Percentiles rank a stretch among this genome's conserved stretches.
phyloP scores from a whole-genome alignment of 140 eudicot genomes.

The Oenanthe javanica region DNA sequence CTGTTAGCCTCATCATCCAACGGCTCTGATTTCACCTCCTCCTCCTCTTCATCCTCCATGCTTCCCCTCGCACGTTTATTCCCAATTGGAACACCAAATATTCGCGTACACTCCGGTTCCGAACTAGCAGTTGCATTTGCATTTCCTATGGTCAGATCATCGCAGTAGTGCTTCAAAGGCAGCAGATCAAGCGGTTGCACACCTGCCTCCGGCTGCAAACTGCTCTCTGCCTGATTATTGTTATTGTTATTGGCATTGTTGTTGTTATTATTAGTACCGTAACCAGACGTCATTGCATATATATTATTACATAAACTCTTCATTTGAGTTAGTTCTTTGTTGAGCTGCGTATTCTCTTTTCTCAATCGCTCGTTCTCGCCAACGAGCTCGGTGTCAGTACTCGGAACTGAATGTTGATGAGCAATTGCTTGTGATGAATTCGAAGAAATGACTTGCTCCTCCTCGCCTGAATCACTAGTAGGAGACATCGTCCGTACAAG shows the following conservation, averaged over 20 bases:
- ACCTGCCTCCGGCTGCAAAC: background rate
- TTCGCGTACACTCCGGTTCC: constrained; percentile 28
- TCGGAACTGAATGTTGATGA: constrained; percentile 21
- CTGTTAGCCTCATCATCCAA: constrained; percentile 29
- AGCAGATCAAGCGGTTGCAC: constrained; percentile 61
- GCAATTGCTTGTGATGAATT: constrained; percentile 42
- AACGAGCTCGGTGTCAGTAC: constrained; percentile 35
- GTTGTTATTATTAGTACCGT: background rate
- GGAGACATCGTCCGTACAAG: constrained; percentile 34
- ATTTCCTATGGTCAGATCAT: constrained; percentile 14
- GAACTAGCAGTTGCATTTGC: background rate
- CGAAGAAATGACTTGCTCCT: constrained; percentile 64
- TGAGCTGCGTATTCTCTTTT: constrained; percentile 50
- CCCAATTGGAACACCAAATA: constrained; percentile 76
- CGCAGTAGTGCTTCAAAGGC: constrained; percentile 38
- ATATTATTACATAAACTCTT: constrained; percentile 51
- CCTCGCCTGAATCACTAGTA: constrained; percentile 50
- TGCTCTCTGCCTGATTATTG: constrained; percentile 9
- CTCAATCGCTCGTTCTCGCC: constrained; percentile 64
- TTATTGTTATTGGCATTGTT: constrained; percentile 24
- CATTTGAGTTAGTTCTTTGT: constrained; percentile 51
- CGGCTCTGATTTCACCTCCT: constrained; percentile 50
- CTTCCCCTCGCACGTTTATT: constrained; percentile 50
- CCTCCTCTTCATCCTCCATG: constrained; percentile 16
- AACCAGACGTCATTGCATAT: constrained; percentile 40